Conservation (phyloP, 495 filamentous ascomycete genomes). For the Neurospora tetraspora region DNA sequence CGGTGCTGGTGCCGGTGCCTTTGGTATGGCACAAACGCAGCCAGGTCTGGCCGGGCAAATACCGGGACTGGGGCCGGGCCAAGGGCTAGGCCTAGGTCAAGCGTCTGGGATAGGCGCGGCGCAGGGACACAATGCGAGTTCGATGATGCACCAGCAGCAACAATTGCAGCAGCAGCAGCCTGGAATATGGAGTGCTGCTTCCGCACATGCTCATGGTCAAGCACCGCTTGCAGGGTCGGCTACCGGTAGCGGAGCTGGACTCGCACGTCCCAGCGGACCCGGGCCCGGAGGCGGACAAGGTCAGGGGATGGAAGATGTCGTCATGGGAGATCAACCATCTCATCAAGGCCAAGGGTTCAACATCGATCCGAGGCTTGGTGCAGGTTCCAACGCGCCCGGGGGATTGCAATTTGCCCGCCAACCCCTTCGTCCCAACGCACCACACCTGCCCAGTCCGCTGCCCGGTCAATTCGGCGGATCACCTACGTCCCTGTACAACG, state of each 20-base stretch:
- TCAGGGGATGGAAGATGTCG: background rate
- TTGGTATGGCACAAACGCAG: background rate
- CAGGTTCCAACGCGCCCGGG: background rate
- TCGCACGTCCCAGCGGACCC: background rate
- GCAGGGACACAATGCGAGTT: background rate
- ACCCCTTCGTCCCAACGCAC: background rate
- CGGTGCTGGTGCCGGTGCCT: background rate
- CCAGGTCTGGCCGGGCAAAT: background rate
- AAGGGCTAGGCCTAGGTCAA: background rate
- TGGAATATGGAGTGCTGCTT: background rate
- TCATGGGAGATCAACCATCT: background rate
- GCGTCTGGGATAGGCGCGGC: background rate
- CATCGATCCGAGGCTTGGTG: background rate
- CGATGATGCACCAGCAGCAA: background rate
- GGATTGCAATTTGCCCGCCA: background rate
- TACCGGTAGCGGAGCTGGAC: background rate
- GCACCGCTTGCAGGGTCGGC: background rate
- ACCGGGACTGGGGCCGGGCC: background rate
- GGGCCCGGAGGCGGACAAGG: background rate
- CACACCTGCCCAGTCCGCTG: background rate
- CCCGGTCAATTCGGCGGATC: background rate
- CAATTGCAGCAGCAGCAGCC: background rate
- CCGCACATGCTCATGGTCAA: background rate
- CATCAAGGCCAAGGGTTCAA: background rate
- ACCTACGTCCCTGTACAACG: background rate